A percentile compares a stretch with the other conserved stretches of the same genome.
phyloP scores from a whole-genome alignment of 331 rosid genomes.

The Cydonia oblonga region DNA sequence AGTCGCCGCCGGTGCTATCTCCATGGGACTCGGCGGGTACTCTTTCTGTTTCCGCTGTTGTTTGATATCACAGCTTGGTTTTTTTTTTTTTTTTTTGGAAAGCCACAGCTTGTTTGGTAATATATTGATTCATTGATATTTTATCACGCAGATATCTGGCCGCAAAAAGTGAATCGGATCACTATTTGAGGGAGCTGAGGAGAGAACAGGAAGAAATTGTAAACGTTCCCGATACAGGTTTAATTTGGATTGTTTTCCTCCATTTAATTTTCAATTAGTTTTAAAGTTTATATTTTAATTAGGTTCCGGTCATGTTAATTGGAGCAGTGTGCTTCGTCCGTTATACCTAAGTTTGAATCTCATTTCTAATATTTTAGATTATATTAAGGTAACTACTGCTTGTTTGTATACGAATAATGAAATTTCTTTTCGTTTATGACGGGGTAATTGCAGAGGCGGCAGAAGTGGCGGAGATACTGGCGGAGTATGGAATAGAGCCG shows the following conservation, averaged over 20 bases:
- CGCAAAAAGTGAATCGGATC: constrained; percentile 86
- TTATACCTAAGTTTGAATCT: no score
- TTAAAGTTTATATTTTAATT: not conserved
- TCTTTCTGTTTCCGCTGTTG: not conserved
- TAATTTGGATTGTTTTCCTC: not conserved
- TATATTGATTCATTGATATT: not conserved
- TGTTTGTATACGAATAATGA: not conserved
- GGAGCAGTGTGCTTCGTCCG: no score
- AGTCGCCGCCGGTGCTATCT: constrained; percentile 92
- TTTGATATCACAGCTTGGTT: not conserved
- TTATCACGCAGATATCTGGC: constrained; percentile 58
- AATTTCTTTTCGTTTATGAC: no score
- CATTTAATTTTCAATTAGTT: not conserved
- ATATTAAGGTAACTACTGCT: no score
- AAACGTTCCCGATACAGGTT: constrained; percentile 63
- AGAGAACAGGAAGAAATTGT: constrained; percentile 82
- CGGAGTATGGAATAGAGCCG: constrained; percentile 57
- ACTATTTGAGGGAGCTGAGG: constrained; percentile 50
- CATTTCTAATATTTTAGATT: not conserved
- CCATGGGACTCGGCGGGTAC: constrained; percentile 99
- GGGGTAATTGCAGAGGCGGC: constrained; percentile 61
- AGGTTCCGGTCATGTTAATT: no score
- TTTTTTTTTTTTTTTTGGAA: no score
- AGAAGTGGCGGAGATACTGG: constrained; percentile 68
- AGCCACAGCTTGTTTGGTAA: not conserved